Conservation (phyloP, 805 yeast species). For the Candida ovalis region DNA sequence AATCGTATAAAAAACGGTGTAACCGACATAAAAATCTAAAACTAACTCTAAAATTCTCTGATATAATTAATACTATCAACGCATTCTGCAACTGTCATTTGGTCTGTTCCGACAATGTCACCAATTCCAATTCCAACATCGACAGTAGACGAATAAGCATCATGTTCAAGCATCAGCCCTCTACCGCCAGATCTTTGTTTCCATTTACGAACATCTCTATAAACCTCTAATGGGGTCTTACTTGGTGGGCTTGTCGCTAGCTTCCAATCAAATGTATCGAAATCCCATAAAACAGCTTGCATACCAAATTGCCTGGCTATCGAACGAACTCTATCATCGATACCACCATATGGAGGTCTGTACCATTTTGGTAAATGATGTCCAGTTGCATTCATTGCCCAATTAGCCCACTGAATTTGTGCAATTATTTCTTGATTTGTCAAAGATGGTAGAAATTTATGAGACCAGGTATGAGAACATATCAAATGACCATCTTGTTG, state of each 20-base stretch:
- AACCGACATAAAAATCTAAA: background rate
- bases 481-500: conserved; percentile 66
- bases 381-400: conserved; percentile 97
- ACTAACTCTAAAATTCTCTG: conserved; percentile 17
- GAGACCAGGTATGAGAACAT: conserved; percentile 93
- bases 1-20: background rate
- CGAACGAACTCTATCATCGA: conserved; percentile 79
- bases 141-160: conserved; percentile 63
- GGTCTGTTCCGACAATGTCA: conserved; percentile 53
- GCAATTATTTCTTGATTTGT: conserved; percentile 81
- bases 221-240: conserved; percentile 50
- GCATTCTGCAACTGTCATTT: conserved; percentile 76
- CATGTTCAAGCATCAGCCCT: conserved; percentile 88
- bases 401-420: conserved; percentile 89
- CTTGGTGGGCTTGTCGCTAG: conserved; percentile 43
- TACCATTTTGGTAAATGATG: conserved; percentile 86
- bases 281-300: conserved; percentile 87
- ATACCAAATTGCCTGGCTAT: conserved; percentile 82
- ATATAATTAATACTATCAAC: conserved; percentile 65
- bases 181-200: conserved; percentile 28
- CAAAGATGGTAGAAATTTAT: conserved; percentile 74
- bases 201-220: conserved; percentile 56
- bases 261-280: conserved; percentile 90
- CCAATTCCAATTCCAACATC: conserved; percentile 59
- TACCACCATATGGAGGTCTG: conserved; percentile 95